Evolutionary conservation across 441 rosid species (phyloP).

Genomic region (Erodium trifolium): DNA sequence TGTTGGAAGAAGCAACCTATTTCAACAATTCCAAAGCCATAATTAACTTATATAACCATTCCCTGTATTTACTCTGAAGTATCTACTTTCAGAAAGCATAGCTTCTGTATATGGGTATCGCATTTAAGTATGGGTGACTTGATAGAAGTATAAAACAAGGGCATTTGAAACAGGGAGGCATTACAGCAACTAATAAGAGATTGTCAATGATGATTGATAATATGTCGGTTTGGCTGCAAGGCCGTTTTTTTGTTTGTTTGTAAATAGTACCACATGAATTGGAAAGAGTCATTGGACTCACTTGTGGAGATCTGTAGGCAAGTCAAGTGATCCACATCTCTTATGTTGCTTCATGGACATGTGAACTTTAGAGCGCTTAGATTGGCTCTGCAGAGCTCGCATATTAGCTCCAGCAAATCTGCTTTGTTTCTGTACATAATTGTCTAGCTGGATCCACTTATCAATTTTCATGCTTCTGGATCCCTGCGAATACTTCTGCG

Average conservation of each 20-base stretch:
- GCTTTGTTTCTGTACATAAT: conserved; percentile 41
- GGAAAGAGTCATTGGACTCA: conserved; percentile 27
- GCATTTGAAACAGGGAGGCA: not conserved
- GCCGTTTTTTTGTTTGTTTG: not conserved
- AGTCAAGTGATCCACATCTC: conserved; percentile 46
- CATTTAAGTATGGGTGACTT: not conserved
- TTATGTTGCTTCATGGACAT: conserved; percentile 75
- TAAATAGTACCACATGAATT: conserved; percentile 8
- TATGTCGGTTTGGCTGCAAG: conserved; percentile 1
- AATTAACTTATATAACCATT: not conserved
- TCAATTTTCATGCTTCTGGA: conserved; percentile 53
- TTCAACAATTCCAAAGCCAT: not conserved
- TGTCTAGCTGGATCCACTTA: conserved; percentile 75
- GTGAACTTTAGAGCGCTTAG: conserved; percentile 68
- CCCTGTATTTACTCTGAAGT: not conserved
- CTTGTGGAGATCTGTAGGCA: conserved; percentile 50
- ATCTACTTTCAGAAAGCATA: not conserved
- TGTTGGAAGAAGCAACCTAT: not conserved
- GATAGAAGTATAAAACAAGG: not conserved
- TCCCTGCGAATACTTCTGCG: conserved; percentile 70
- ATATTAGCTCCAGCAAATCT: conserved; percentile 33
- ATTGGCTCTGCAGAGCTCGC: conserved; percentile 26
- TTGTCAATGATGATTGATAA: not conserved
- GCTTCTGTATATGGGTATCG: not conserved
- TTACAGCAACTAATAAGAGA: not conserved